Conservation (phyloP, 164 flowering plant species). For the Macadamia tetraphylla region DNA sequence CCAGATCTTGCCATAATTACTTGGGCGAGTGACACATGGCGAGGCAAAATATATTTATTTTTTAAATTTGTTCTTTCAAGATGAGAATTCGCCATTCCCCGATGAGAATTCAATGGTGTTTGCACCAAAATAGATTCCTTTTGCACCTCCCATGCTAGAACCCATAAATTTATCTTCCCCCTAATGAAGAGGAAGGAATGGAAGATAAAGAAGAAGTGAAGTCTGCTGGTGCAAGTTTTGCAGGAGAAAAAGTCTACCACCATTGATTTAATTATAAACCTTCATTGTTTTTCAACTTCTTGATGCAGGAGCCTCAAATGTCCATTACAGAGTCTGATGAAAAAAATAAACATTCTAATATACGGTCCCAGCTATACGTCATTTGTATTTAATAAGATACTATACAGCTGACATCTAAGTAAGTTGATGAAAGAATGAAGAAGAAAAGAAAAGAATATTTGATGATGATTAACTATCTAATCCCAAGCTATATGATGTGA, state of each 20-base stretch:
- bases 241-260: constrained; percentile 15
- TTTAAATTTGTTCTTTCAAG: too few relatives aligned
- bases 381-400: constrained; percentile 21
- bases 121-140: constrained; percentile 17
- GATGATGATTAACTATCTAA: neutral
- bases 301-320: constrained; percentile 24
- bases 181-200: constrained; percentile 14
- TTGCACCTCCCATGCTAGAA: constrained; percentile 39
- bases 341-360: constrained; percentile 26
- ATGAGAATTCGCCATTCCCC: constrained; percentile 6
- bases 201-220: constrained; percentile 2
- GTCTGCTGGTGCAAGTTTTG: constrained; percentile 3
- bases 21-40: too few relatives aligned
- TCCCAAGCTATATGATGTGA: neutral
- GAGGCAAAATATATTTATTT: too few relatives aligned
- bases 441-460: too few relatives aligned
- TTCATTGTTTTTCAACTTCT: neutral
- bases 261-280: neutral
- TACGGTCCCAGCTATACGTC: constrained; percentile 29
- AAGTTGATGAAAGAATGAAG: neutral
- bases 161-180: constrained; percentile 13
- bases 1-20: too few relatives aligned
- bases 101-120: constrained; percentile 17
- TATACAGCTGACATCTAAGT: neutral
- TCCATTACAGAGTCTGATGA: constrained; percentile 25